Base-by-base conservation (phyloP, 2,329 filamentous ascomycete species). In the Botrytis medusae region DNA sequence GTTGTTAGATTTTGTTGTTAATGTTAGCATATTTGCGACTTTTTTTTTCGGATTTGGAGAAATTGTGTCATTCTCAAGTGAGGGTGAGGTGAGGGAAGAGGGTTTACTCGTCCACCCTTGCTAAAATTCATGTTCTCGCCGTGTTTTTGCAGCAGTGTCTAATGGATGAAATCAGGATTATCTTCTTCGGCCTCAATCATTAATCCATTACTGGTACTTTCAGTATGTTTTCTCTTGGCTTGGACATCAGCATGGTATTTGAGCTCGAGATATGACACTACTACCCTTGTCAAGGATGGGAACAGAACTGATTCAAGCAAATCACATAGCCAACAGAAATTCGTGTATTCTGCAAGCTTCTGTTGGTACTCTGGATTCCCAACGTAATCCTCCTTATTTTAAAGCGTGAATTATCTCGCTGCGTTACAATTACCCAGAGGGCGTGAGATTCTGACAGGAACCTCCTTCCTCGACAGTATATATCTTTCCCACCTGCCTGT, bases 261-360 rank as follows among this genome's bases (percentile, higher is more conserved):
- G 9, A 64, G 42, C n/a, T 44, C 40, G 20, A 62, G 34, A 18
- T 14, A 44, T 29, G 7, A 5, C 34, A 32, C 22, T 42, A 40
- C 34, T 6, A 42, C 9, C 34, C 22, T n/a, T 0, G 0, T 34
- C 22, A 9, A 29, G 7, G 2, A 2, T 16, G 12, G n/a, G 12
- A 18, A 8, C 7, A n/a, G 5, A n/a, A 14, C 25, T 29, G 48
- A 29, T 14, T 54, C n/a, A 29, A 18, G 25, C 7, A 29, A 2
- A 16, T 29, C n/a, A 54, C n/a, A 29, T 29, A 18, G 16, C 14
- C 14, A 29, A 54, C 14, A 6, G 14, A 54, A 16, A 0, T 5
- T 54, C 6, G 25, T 16, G 3, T 9, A 29, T 54, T 14, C 4
- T 44, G 8, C n/a, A 37, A 37, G 12, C 16, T 4, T 18, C 37